phyloP scores from a whole-genome alignment of 805 yeast species.

The Pichia gijzeniarum region DNA sequence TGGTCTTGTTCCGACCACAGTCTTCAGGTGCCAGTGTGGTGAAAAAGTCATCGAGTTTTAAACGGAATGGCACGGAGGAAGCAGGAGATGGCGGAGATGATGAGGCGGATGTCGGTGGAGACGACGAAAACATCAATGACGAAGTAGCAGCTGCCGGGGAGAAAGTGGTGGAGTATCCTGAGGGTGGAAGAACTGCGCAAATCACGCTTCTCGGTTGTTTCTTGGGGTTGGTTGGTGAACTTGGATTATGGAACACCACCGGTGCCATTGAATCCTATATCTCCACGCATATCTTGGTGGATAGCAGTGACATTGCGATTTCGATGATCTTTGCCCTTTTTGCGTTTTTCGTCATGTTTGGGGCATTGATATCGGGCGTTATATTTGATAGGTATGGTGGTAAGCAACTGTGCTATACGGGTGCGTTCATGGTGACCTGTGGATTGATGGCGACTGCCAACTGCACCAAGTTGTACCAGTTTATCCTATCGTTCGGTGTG shows the following conservation, averaged over 20 bases:
- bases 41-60: neutral
- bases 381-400: slow-evolving; percentile 42
- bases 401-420: slow-evolving; percentile 31
- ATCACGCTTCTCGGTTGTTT: slow-evolving; percentile 45
- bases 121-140: neutral
- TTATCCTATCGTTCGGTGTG: slow-evolving; percentile 46
- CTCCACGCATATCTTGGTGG: slow-evolving; percentile 41
- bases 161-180: slow-evolving; percentile 35
- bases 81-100: no score
- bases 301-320: slow-evolving; percentile 38
- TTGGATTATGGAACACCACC: slow-evolving; percentile 60
- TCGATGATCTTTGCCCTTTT: slow-evolving; percentile 69
- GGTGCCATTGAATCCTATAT: slow-evolving; percentile 67
- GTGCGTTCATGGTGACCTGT: slow-evolving; percentile 30
- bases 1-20: slow-evolving; percentile 5
- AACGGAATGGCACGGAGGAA: neutral
- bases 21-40: neutral
- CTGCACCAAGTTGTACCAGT: slow-evolving; percentile 40
- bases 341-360: slow-evolving; percentile 36
- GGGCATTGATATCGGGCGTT: slow-evolving; percentile 37
- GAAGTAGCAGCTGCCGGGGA: slow-evolving; percentile 10
- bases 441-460: slow-evolving; percentile 41
- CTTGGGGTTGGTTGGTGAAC: slow-evolving; percentile 47
- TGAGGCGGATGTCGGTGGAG: neutral
- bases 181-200: slow-evolving; percentile 49